phyloP scores from a whole-genome alignment of 768 basidiomycete genomes.

The Suillus subalutaceus region DNA sequence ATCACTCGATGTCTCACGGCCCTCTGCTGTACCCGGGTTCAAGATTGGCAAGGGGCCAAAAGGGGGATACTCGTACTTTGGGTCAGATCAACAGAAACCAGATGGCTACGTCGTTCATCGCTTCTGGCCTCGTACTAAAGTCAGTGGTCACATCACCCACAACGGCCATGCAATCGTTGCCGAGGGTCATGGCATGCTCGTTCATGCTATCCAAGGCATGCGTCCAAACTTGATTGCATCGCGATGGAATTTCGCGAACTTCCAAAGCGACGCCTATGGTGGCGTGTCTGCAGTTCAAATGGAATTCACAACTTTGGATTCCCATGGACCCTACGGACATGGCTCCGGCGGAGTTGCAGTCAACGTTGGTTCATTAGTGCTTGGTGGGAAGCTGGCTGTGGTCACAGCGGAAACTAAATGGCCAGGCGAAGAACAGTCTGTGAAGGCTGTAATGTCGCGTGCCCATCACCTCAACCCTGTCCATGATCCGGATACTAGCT shows the following conservation, averaged over 20 bases:
- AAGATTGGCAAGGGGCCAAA: constrained; percentile 88
- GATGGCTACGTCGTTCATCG: constrained; percentile 89
- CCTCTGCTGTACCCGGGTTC: constrained; percentile 77
- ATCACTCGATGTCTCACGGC: constrained; percentile 71
- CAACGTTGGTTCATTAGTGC: constrained; percentile 84
- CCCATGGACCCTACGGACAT: constrained; percentile 76
- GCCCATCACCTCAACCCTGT: constrained; percentile 62
- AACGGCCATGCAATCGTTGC: constrained; percentile 62
- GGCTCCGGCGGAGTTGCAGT: constrained; percentile 85
- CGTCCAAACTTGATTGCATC: constrained; percentile 91
- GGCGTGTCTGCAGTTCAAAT: constrained; percentile 89
- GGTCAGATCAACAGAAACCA: constrained; percentile 62
- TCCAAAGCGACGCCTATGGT: constrained; percentile 74
- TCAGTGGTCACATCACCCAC: constrained; percentile 67
- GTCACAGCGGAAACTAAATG: constrained; percentile 83
- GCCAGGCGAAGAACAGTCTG: constrained; percentile 58
- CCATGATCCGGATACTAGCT: constrained; percentile 80
- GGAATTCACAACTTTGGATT: constrained; percentile 88
- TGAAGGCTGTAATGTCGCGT: constrained; percentile 61
- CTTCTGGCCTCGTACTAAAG: constrained; percentile 79
- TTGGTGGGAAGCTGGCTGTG: constrained; percentile 73
- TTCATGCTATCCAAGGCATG: constrained; percentile 99
- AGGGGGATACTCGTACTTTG: constrained; percentile 91
- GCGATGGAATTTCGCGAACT: constrained; percentile 94
- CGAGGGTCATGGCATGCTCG: constrained; percentile 79